Evolutionary conservation across 257 asterid species (phyloP), one percentile per base, ranked within the genome.

Genomic region (Nicotiana knightiana): DNA sequence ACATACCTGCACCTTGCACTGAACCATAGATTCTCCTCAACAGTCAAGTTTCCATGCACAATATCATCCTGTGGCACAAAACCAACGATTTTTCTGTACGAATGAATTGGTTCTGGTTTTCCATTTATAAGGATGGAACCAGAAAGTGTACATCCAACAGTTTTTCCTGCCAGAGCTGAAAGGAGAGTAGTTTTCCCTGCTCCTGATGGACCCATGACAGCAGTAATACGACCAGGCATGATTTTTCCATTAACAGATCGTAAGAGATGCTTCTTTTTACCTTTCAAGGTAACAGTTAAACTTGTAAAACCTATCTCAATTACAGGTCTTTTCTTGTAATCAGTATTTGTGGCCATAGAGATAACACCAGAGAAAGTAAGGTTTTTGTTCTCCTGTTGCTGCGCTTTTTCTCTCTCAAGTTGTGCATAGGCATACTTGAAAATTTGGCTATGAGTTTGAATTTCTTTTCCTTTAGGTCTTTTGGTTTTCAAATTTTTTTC

Each of bases 191-290:
- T 96, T 87, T 96, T 96, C 33, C 99, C 99, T 21, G 99, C 98
- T 80, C 99, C 99, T 1, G 99, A 96, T 15, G 98, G 99, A 33
- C 99, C 99, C 99, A 96, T 96, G 37, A 96, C 96, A 85, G 99
- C 98, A 54, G 99, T 94, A 43, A 96, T 93, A 21, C 93, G 92
- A 84, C 97, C 95, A 16, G 98, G 95, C 88, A 67, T 86, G 82
- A 94, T 91, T 84, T 91, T 94, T 28, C 99, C 99, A 12, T 87
- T 93, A 76, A 94, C 85, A 33, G 92, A 92, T 88, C 95, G 89
- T 77, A 96, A 89, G 78, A 96, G 93, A 80, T 85, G 91, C 81
- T 86, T 91, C 86, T 89, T 90, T 84, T 91, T 89, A 59, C 94
- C 92, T 79, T 96, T 96, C 88, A 96, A 80, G 18, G 93, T 86